A percentile compares a stretch with the other conserved stretches of the same genome.
These are phyloP conservation scores for Lepidium didymum DNA, from an alignment of 345 rosid species.

Conservation along the genomic window DNA sequence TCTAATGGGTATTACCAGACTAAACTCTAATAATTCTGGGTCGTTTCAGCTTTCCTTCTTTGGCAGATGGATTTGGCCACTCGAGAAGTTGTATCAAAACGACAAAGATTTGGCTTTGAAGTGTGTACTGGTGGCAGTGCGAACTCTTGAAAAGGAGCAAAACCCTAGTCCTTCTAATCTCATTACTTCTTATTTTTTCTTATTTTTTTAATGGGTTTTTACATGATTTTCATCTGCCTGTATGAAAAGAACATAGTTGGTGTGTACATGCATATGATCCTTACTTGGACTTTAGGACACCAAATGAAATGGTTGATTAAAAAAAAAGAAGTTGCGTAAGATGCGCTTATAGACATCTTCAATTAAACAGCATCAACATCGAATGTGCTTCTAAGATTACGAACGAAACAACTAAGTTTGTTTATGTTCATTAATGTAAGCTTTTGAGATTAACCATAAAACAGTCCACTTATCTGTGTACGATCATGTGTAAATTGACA, in stretches of 20 bases:
- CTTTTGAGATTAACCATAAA: not conserved
- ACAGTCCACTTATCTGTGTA: not conserved
- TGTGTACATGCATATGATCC: conserved; percentile 21
- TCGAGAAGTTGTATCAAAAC: not conserved
- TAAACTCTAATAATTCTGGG: not conserved
- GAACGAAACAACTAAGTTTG: not conserved
- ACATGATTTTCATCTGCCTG: conserved; percentile 11
- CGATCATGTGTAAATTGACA: not conserved
- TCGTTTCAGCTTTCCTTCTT: not conserved
- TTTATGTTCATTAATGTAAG: not conserved
- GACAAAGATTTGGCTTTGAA: conserved; percentile 16
- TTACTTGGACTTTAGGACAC: conserved; percentile 11
- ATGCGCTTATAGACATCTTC: not conserved
- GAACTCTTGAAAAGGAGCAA: conserved; percentile 19
- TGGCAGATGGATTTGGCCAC: conserved; percentile 13
- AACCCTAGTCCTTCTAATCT: conserved; percentile 12
- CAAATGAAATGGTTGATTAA: not conserved
- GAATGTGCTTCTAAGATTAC: not conserved
- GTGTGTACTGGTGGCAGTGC: conserved; percentile 21
- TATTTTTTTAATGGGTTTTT: not conserved
- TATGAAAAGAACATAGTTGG: conserved; percentile 10
- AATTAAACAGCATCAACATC: not conserved
- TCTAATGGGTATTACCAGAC: not conserved
- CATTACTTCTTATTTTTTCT: not conserved
- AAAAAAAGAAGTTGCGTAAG: not conserved